Percentiles rank a stretch among this genome's conserved stretches.
Conservation (phyloP, 2,329 filamentous ascomycete genomes). For the Microthyrium microscopicum region DNA sequence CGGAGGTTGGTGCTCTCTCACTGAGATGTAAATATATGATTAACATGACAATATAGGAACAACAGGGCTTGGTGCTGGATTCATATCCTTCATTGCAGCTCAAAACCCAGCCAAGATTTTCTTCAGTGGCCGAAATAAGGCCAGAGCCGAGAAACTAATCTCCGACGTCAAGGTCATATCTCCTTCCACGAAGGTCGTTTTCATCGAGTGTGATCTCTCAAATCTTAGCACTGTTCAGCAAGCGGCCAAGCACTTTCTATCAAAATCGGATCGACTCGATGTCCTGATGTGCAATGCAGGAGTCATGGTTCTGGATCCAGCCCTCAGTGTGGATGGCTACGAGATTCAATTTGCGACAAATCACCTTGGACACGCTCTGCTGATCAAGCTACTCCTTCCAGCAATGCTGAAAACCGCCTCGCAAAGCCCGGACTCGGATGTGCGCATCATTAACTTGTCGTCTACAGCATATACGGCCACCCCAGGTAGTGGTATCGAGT, state of each 20-base stretch:
- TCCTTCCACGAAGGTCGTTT: conserved; percentile 20
- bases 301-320: conserved; percentile 18
- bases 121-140: conserved; percentile 5
- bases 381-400: conserved; percentile 30
- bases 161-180: conserved; percentile 22
- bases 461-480: conserved; percentile 15
- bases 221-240: conserved; percentile 23
- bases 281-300: conserved; percentile 32
- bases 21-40: no score
- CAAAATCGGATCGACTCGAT: conserved; percentile 24
- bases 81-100: conserved; percentile 2
- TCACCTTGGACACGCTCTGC: conserved; percentile 33
- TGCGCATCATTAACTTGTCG: conserved; percentile 28
- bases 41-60: no score
- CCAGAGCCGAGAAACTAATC: conserved; percentile 13
- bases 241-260: conserved; percentile 22
- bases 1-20: no score
- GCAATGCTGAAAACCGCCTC: conserved; percentile 24
- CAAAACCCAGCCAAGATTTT: conserved; percentile 7
- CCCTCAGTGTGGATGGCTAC: conserved; percentile 29
- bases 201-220: conserved; percentile 22
- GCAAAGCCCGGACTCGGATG: conserved; percentile 27
- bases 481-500: conserved; percentile 19
- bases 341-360: conserved; percentile 36
- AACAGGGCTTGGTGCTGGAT: conserved; percentile 3